Evolutionary conservation across 2,329 filamentous ascomycete genomes (phyloP), one percentile per base, ranked within the genome.

Genomic region (Blastomyces parvus): DNA sequence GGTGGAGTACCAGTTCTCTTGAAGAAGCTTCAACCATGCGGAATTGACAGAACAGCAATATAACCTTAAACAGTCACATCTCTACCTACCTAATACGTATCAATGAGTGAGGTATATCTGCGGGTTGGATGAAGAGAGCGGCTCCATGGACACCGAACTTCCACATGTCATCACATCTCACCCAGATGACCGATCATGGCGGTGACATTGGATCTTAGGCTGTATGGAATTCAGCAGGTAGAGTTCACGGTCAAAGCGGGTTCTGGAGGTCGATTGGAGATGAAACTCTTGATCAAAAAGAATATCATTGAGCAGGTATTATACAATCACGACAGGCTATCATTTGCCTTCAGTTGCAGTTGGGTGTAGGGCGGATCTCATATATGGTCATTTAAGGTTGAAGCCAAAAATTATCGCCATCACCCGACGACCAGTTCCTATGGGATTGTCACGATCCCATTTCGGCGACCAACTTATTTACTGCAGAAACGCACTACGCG

Each of bases 261-360:
- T 58, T 17, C 11, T 36, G 40, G 33, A 42, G 55, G n/a, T 58
- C 55, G n/a, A 33, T 58, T 58, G 55, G 55, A 22, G 33, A 58
- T 42, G 17, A 58, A 22, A 3, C 17, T n/a, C 30, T 17, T 9
- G 17, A 22, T n/a, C 33, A 3, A 58, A 36, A 40, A 9, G 55
- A 33, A n/a, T 22, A 58, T 58, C n/a, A 58, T 40, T 58, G 14
- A 33, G n/a, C 33, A 19, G 55, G 30, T 40, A 22, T 40, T 58
- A 42, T 58, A 19, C 13, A 42, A 38, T 58, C 38, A 7, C 55
- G 40, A 58, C 55, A 58, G n/a, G 11, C 42, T 14, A 44, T 44
- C 11, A 19, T 17, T 19, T 17, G 13, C 42, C 42, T 44, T 19
- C 42, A 44, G 13, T 17, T 44, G 17, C n/a, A 17, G 42, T 44